These are phyloP conservation scores for Arabidopsis suecica DNA, from an alignment of 345 rosid species.

Conservation along the genomic window DNA sequence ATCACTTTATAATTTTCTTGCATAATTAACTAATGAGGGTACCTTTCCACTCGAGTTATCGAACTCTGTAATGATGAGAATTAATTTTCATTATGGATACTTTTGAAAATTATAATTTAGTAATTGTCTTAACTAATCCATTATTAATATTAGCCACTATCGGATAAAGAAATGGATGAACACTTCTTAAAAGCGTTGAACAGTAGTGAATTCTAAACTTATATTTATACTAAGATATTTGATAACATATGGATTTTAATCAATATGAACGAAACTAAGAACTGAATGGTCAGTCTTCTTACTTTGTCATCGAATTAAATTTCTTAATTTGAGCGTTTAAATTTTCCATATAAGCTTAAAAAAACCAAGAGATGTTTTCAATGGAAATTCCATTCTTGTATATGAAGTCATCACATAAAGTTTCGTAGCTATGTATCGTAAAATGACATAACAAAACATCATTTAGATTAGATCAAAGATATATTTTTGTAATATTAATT, in stretches of 20 bases:
- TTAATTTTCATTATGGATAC: no score
- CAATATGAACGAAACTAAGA: background rate
- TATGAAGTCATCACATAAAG: background rate
- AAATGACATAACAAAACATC: background rate
- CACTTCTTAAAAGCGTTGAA: background rate
- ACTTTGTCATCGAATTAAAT: background rate
- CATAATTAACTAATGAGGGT: no score
- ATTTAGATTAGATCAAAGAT: background rate
- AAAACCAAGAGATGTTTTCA: slow-evolving; percentile 13
- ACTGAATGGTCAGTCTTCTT: background rate
- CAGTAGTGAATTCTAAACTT: background rate
- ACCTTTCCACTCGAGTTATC: no score
- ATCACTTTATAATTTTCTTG: no score
- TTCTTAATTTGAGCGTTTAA: no score
- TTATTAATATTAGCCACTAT: background rate
- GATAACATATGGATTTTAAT: no score
- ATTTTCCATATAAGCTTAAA: background rate
- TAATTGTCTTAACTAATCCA: no score
- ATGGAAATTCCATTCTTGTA: background rate
- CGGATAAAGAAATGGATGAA: slow-evolving; percentile 7
- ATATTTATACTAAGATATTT: no score
- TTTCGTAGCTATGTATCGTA: no score
- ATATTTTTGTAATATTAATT: background rate
- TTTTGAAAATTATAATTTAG: no score
- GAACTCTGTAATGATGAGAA: no score